Conservation (phyloP, 805 yeast genomes). For the Metschnikowia reukaufii region DNA sequence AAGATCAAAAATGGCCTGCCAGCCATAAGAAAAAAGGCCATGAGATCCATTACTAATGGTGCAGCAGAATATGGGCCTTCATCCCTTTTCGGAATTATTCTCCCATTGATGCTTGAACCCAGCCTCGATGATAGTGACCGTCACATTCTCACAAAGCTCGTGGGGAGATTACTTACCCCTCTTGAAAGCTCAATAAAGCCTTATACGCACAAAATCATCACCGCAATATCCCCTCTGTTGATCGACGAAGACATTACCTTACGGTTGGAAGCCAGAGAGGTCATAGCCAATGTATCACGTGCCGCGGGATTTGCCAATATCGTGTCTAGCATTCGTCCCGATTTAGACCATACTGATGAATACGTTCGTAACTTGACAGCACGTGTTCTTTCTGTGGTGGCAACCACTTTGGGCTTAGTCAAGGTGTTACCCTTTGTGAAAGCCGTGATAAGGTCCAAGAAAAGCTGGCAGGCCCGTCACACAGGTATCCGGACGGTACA, state of each 20-base stretch:
- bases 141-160: slow-evolving; percentile 73
- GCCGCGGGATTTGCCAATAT: slow-evolving; percentile 82
- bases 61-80: slow-evolving; percentile 70
- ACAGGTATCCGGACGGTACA: slow-evolving; percentile 79
- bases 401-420: slow-evolving; percentile 73
- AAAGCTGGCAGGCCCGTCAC: slow-evolving; percentile 79
- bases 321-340: slow-evolving; percentile 77
- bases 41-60: slow-evolving; percentile 63
- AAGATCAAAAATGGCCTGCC: slow-evolving; percentile 80
- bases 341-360: slow-evolving; percentile 80
- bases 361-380: slow-evolving; percentile 75
- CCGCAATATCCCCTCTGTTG: slow-evolving; percentile 74
- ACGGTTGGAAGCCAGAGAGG: slow-evolving; percentile 75
- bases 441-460: slow-evolving; percentile 75
- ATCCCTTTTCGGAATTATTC: slow-evolving; percentile 62
- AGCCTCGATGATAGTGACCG: slow-evolving; percentile 78
- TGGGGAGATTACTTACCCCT: slow-evolving; percentile 65
- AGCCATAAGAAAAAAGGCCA: slow-evolving; percentile 61
- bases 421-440: slow-evolving; percentile 73
- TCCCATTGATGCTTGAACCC: slow-evolving; percentile 75
- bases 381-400: slow-evolving; percentile 79
- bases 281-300: slow-evolving; percentile 69
- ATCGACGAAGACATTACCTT: slow-evolving; percentile 78
- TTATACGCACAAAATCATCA: slow-evolving; percentile 66
- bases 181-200: slow-evolving; percentile 70